phyloP scores from a whole-genome alignment of 192 early-diverging fungal species.

The Endogone sp. region DNA sequence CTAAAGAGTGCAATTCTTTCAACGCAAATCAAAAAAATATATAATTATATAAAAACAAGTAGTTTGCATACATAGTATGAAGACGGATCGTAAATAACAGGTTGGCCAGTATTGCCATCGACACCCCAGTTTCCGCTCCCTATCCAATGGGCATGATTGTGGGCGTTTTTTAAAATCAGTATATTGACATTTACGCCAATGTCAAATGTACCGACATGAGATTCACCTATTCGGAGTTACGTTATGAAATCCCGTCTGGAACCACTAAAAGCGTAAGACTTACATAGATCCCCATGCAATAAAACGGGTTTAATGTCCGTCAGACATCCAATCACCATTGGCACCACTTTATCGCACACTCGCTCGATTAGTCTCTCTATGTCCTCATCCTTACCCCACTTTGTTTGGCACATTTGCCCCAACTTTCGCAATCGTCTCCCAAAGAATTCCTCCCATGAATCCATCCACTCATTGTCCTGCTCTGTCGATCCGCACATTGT shows the following conservation, averaged over 20 bases:
- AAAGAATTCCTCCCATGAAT: slow-evolving; percentile 17
- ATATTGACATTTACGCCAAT: not conserved
- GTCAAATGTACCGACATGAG: too few species aligned
- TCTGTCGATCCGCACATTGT: slow-evolving; percentile 22
- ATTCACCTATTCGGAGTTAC: too few species aligned
- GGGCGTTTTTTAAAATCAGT: too few species aligned
- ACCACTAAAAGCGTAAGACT: not conserved
- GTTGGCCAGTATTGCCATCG: slow-evolving; percentile 14
- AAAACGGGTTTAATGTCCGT: slow-evolving; percentile 15
- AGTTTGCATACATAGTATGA: slow-evolving; percentile 14
- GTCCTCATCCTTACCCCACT: slow-evolving; percentile 4
- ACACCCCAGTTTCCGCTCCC: slow-evolving; percentile 27
- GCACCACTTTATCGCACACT: slow-evolving; percentile 15
- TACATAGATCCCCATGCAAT: slow-evolving; percentile 25
- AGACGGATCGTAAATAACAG: slow-evolving; percentile 20
- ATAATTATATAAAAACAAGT: not conserved
- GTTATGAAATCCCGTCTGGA: not conserved
- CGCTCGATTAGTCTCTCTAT: slow-evolving; percentile 2
- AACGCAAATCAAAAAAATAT: not conserved
- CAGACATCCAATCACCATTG: slow-evolving; percentile 6
- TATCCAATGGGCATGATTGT: not conserved
- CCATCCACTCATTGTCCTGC: slow-evolving; percentile 27
- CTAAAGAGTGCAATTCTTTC: not conserved
- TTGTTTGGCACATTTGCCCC: slow-evolving; percentile 6
- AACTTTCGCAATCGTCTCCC: slow-evolving; percentile 12